Percentiles rank a stretch among this genome's conserved stretches.
These are phyloP conservation scores for Vaccinium myrtillus DNA, from an alignment of 148 eudicot species.

Conservation along the genomic window DNA sequence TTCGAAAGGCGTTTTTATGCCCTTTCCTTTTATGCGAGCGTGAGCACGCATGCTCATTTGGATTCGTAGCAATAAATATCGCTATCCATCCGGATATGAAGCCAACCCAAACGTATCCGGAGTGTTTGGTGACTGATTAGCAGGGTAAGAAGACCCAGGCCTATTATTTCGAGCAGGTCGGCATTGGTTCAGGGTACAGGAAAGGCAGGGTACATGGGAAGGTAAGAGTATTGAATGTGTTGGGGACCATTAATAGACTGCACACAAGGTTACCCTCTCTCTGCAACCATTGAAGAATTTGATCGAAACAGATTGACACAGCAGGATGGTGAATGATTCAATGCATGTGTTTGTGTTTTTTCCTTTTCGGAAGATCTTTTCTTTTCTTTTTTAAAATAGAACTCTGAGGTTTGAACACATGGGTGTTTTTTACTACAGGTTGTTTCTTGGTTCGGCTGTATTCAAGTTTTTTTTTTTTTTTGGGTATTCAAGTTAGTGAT, in stretches of 20 bases:
- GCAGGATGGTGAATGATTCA: neutral
- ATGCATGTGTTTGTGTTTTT: neutral
- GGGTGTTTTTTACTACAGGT: neutral
- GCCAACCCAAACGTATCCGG: neutral
- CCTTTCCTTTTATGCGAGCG: too few species aligned
- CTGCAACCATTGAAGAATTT: neutral
- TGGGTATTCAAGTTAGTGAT: neutral
- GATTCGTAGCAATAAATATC: neutral
- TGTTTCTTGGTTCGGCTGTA: neutral
- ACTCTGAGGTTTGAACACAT: neutral
- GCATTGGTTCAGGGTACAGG: neutral
- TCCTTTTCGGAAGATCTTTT: neutral
- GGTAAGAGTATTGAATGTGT: neutral
- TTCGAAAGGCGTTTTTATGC: too few species aligned
- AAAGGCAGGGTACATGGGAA: neutral
- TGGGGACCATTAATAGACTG: neutral
- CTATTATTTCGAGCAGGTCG: neutral
- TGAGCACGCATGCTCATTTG: neutral
- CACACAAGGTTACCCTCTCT: neutral
- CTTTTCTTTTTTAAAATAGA: neutral
- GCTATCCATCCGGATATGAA: neutral
- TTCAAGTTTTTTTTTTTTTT: neutral
- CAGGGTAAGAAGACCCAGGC: neutral
- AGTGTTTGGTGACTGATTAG: too few species aligned
- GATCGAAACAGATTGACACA: neutral